Percentiles rank a stretch among this genome's conserved stretches.
Evolutionary conservation across 805 yeast species (phyloP).

Genomic region (Kluyveromyces aestuarii): DNA sequence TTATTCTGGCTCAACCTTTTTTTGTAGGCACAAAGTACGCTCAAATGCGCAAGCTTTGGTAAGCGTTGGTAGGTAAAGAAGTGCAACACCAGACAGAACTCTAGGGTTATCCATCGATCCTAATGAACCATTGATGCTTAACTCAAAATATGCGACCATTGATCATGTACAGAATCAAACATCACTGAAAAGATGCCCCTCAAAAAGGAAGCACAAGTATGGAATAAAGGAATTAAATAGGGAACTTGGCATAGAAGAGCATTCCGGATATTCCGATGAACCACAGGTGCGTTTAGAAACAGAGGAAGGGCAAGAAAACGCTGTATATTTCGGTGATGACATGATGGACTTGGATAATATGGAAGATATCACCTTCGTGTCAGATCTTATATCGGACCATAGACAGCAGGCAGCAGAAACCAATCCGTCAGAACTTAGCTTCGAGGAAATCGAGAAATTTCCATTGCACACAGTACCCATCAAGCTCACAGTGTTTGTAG

Average conservation of each 20-base stretch:
- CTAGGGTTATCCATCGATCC: too few relatives aligned
- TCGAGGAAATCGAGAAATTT: background rate
- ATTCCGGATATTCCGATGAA: background rate
- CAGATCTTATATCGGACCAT: conserved; percentile 32
- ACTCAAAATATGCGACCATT: background rate
- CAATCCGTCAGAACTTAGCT: background rate
- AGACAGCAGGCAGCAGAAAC: conserved; percentile 6
- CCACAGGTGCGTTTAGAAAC: background rate
- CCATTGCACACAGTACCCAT: background rate
- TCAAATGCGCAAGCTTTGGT: too few relatives aligned
- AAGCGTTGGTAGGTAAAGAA: too few relatives aligned
- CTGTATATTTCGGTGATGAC: conserved; percentile 33
- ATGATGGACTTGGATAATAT: conserved; percentile 42
- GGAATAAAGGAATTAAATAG: background rate
- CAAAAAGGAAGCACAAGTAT: background rate
- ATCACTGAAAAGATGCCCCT: background rate
- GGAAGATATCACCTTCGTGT: conserved; percentile 34
- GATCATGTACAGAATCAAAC: background rate
- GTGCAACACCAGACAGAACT: too few relatives aligned
- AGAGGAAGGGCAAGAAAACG: background rate
- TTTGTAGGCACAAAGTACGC: too few relatives aligned
- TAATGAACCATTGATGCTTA: background rate
- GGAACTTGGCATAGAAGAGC: background rate
- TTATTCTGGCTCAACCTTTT: too few relatives aligned
- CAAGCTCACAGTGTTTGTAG: conserved; percentile 38